These are phyloP conservation scores for Pseudozyma pruni DNA, from an alignment of 1,284 basidiomycete species.

Conservation along the genomic window DNA sequence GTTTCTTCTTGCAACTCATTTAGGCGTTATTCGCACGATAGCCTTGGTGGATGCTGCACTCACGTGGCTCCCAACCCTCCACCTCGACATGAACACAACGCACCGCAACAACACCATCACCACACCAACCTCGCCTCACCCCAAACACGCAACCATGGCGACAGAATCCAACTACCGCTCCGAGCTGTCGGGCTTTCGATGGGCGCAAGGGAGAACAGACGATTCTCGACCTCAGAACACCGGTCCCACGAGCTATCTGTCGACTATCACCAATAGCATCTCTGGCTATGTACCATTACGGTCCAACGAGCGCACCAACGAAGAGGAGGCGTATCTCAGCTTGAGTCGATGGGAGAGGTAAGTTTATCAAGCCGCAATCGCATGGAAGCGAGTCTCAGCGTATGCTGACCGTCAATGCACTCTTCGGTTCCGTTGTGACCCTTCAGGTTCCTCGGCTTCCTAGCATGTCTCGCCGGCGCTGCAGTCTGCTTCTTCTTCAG, in stretches of 20 bases:
- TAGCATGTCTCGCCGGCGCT: conserved; percentile 87
- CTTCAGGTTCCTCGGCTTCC: conserved; percentile 82
- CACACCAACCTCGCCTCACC: too few species aligned
- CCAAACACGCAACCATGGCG: conserved; percentile 15
- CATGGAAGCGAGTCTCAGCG: neutral
- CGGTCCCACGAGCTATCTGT: conserved; percentile 42
- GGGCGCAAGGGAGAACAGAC: conserved; percentile 59
- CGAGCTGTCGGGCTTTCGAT: conserved; percentile 57
- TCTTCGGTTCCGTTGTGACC: neutral
- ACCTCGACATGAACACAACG: conserved; percentile 26
- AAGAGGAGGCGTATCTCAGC: conserved; percentile 88
- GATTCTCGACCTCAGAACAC: conserved; percentile 42
- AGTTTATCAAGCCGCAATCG: conserved; percentile 14
- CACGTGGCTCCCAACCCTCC: conserved; percentile 14
- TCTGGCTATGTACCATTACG: conserved; percentile 86
- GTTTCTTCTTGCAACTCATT: conserved; percentile 20
- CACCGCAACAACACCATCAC: neutral
- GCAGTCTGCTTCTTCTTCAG: conserved; percentile 94
- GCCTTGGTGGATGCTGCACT: neutral
- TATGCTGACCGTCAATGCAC: neutral
- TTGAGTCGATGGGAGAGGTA: conserved; percentile 66
- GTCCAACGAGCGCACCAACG: conserved; percentile 83
- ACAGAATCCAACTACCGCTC: conserved; percentile 55
- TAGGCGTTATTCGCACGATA: conserved; percentile 25
- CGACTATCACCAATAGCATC: conserved; percentile 72